These are phyloP conservation scores for Oryza rufipogon DNA, from an alignment of 176 grass and related monocot species.

Conservation along the genomic window DNA sequence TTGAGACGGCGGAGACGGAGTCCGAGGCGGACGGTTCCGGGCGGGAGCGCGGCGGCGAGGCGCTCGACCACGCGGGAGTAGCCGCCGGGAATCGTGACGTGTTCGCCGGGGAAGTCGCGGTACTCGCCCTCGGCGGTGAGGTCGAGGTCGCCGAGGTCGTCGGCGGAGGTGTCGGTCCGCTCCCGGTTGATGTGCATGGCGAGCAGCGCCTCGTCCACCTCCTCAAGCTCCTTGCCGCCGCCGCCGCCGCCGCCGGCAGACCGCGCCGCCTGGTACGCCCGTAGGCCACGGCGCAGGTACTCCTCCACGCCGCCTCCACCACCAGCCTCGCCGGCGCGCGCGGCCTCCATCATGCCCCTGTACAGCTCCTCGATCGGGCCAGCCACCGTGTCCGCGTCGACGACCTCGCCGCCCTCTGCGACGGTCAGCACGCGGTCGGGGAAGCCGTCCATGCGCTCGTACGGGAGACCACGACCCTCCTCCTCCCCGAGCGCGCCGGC, in stretches of 20 bases:
- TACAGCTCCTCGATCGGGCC: constrained; percentile 57
- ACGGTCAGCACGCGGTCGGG: constrained; percentile 66
- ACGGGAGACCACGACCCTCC: neutral
- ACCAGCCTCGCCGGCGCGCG: constrained; percentile 52
- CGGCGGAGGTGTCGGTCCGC: constrained; percentile 66
- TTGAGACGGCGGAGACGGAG: constrained; percentile 56
- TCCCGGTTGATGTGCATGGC: constrained; percentile 67
- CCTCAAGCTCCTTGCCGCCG: constrained; percentile 38
- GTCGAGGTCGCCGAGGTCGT: constrained; percentile 66
- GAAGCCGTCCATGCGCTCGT: constrained; percentile 93
- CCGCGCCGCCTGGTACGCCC: constrained; percentile 49
- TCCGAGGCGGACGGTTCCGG: constrained; percentile 53
- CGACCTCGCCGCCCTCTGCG: constrained; percentile 61
- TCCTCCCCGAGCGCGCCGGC: constrained; percentile 41
- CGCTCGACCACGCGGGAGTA: constrained; percentile 68
- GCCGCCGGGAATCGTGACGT: constrained; percentile 76
- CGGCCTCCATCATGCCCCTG: constrained; percentile 66
- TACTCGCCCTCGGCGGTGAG: constrained; percentile 87
- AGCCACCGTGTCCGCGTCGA: constrained; percentile 56
- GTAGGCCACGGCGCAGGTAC: constrained; percentile 69
- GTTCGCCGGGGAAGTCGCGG: constrained; percentile 80
- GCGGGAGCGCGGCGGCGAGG: constrained; percentile 55
- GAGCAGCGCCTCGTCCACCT: constrained; percentile 69
- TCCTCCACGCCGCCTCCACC: constrained; percentile 36
- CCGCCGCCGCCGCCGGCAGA: neutral